These are phyloP conservation scores for Aphanocladium album DNA, from an alignment of 2,329 filamentous ascomycete genomes.

Conservation along the genomic window DNA sequence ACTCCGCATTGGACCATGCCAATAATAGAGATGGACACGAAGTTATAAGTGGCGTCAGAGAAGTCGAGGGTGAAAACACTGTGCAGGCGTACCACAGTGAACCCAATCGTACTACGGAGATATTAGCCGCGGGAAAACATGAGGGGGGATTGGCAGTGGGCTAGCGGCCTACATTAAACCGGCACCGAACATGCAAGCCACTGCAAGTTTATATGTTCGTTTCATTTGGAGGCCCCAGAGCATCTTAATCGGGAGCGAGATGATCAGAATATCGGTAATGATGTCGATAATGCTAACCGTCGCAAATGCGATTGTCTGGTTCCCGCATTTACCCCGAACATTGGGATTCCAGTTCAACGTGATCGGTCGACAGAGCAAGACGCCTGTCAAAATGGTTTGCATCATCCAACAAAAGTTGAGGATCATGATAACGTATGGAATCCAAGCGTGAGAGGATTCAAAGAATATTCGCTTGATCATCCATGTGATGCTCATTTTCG, in stretches of 20 bases:
- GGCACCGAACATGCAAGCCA: slow-evolving; percentile 17
- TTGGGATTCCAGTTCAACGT: slow-evolving; percentile 17
- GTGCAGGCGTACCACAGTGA: slow-evolving; percentile 16
- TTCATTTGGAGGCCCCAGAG: slow-evolving; percentile 15
- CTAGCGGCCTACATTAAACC: slow-evolving; percentile 15
- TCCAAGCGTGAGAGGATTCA: slow-evolving; percentile 12
- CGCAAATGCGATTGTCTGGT: slow-evolving; percentile 14
- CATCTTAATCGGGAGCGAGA: slow-evolving; percentile 16
- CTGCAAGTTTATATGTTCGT: slow-evolving; percentile 15
- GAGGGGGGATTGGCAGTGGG: background rate
- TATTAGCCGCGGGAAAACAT: background rate
- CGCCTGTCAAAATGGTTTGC: slow-evolving; percentile 18
- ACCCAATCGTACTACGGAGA: slow-evolving; percentile 15
- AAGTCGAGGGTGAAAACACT: slow-evolving; percentile 17
- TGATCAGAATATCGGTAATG: slow-evolving; percentile 17
- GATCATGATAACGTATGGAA: slow-evolving; percentile 15
- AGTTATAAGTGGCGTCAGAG: slow-evolving; percentile 15
- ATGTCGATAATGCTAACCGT: slow-evolving; percentile 18
- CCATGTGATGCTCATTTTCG: slow-evolving; percentile 19
- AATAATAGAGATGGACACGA: slow-evolving; percentile 14
- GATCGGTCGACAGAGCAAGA: slow-evolving; percentile 16
- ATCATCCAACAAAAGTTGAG: slow-evolving; percentile 18
- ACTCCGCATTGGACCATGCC: slow-evolving; percentile 16
- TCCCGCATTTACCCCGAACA: slow-evolving; percentile 14
- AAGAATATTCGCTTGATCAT: slow-evolving; percentile 22